These are phyloP conservation scores for Cyclaneusma minus DNA, from an alignment of 2,329 filamentous ascomycete genomes.

Conservation along the genomic window DNA sequence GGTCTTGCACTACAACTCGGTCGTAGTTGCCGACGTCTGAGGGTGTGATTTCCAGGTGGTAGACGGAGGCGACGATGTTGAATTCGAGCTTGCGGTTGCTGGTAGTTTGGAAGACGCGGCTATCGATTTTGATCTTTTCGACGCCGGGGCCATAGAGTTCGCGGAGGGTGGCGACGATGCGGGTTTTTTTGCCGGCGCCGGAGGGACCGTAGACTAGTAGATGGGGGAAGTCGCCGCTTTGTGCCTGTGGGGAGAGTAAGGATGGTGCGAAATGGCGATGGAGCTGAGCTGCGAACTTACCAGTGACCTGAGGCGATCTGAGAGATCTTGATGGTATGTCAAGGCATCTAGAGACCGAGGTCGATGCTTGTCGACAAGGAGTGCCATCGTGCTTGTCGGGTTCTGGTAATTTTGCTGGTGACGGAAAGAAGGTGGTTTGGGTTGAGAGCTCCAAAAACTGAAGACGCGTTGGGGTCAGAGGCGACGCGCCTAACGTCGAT, in stretches of 20 bases:
- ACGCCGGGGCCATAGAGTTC: conserved; percentile 91
- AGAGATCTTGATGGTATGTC: conserved; percentile 80
- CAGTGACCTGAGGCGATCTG: conserved; percentile 70
- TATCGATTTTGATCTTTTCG: conserved; percentile 99
- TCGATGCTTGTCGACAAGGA: conserved; percentile 57
- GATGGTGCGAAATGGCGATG: neutral
- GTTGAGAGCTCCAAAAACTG: no score
- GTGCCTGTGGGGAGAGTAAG: conserved; percentile 42
- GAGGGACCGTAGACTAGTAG: conserved; percentile 94
- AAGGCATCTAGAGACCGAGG: conserved; percentile 63
- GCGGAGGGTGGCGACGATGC: conserved; percentile 87
- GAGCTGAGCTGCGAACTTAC: conserved; percentile 36
- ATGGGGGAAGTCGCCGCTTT: conserved; percentile 95
- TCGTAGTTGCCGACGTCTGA: conserved; percentile 96
- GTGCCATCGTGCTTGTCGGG: conserved; percentile 32
- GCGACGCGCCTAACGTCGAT: no score
- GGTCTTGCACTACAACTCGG: conserved; percentile 84
- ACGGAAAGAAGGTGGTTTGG: no score
- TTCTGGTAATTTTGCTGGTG: no score
- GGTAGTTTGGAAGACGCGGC: conserved; percentile 87
- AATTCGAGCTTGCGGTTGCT: conserved; percentile 97
- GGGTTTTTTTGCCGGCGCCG: conserved; percentile 93
- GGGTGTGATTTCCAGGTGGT: conserved; percentile 96
- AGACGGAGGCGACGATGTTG: conserved; percentile 94
- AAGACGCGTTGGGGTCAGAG: no score